Evolutionary conservation across 371 early-diverging fungal species (phyloP).

Genomic region (Thermomucor indicae-seudaticae): DNA sequence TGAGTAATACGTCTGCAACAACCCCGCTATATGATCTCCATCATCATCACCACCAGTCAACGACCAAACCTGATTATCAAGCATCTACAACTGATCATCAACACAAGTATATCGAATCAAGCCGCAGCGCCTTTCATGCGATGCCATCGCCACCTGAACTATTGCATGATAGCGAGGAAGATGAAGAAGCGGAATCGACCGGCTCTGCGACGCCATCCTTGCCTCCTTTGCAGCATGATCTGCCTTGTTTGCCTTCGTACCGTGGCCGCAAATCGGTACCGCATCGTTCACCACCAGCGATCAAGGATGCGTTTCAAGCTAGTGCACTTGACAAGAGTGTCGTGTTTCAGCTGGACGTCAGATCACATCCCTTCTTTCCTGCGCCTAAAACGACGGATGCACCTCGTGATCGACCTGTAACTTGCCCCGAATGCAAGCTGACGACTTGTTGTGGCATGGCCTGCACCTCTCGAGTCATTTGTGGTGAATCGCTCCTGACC

Average conservation of each 20-base stretch:
- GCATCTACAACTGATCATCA: constrained; percentile 3
- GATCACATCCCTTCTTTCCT: constrained; percentile 13
- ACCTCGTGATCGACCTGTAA: constrained; percentile 1
- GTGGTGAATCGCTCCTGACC: constrained; percentile 32
- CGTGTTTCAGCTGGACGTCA: constrained; percentile 34
- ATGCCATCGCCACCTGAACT: constrained; percentile 29
- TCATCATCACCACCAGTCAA: neutral
- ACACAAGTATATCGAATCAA: neutral
- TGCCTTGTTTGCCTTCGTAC: no score
- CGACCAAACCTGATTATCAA: neutral
- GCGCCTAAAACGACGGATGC: constrained; percentile 4
- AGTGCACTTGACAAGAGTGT: constrained; percentile 28
- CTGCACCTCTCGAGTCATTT: constrained; percentile 25
- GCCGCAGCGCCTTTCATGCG: constrained; percentile 9
- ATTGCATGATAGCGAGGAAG: constrained; percentile 35
- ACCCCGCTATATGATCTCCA: constrained; percentile 11
- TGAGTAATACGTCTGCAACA: constrained; percentile 4
- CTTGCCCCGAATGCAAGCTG: constrained; percentile 6
- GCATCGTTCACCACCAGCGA: constrained; percentile 31
- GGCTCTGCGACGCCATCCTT: constrained; percentile 6
- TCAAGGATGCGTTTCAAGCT: constrained; percentile 26
- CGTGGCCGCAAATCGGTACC: constrained; percentile 34
- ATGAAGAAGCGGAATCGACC: constrained; percentile 24
- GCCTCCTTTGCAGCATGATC: neutral
- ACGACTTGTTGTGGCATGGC: constrained; percentile 11